Conservation (phyloP, 2,329 filamentous ascomycete genomes). For the Monilinia aucupariae region DNA sequence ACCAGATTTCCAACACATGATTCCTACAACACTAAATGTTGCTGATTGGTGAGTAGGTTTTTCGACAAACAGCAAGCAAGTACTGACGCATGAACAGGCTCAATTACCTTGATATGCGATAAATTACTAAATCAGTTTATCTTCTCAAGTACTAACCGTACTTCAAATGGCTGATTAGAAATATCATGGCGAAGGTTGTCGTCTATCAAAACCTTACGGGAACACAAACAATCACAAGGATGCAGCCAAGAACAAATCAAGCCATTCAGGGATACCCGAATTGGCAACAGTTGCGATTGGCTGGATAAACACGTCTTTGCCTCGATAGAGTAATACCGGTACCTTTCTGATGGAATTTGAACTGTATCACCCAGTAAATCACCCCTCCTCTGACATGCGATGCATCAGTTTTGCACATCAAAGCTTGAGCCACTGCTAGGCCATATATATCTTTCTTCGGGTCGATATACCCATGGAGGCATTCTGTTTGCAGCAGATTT, state of each 20-base stretch:
- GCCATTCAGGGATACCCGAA: not conserved
- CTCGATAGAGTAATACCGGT: not conserved
- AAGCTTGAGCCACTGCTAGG: not conserved
- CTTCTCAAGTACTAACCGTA: not conserved
- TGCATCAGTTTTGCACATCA: not conserved
- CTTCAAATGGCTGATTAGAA: not conserved
- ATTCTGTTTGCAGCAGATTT: not conserved
- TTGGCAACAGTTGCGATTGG: slow-evolving; percentile 1
- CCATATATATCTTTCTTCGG: too few relatives aligned
- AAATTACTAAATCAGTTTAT: not conserved
- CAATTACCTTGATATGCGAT: slow-evolving; percentile 9
- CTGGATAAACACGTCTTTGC: not conserved
- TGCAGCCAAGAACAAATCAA: too few relatives aligned
- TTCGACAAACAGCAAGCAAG: not conserved
- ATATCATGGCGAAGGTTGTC: not conserved
- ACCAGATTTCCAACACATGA: slow-evolving; percentile 4
- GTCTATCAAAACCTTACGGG: not conserved
- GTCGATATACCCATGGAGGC: not conserved
- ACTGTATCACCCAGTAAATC: not conserved
- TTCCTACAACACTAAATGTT: slow-evolving; percentile 5
- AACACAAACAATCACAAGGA: too few relatives aligned
- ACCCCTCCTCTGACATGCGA: not conserved
- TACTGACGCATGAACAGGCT: slow-evolving; percentile 1
- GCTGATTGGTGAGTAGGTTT: not conserved
- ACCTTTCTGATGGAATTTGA: not conserved